Conservation (phyloP, 2,329 filamentous ascomycete genomes). For the Xylaria sp. region DNA sequence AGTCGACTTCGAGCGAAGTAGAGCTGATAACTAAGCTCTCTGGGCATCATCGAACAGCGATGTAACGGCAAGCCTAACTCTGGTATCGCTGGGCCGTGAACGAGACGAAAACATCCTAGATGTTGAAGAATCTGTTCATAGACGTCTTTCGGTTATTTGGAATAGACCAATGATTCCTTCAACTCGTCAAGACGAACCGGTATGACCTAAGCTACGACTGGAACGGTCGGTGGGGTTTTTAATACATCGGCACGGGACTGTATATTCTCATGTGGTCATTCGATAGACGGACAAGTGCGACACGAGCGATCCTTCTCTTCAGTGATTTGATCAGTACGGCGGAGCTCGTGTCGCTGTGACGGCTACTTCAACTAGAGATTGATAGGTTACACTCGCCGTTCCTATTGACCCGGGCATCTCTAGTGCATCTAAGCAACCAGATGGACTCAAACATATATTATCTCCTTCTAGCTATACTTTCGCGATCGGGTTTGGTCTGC, state of each 20-base stretch:
- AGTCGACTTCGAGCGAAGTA: constrained; percentile 3
- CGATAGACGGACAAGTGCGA: constrained; percentile 26
- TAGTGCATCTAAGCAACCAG: constrained; percentile 33
- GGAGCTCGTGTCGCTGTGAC: constrained; percentile 21
- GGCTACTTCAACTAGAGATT: constrained; percentile 22
- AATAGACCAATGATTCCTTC: constrained; percentile 29
- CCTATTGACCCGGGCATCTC: constrained; percentile 29
- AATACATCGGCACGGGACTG: constrained; percentile 34
- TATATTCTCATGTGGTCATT: constrained; percentile 37
- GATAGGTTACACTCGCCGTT: constrained; percentile 29
- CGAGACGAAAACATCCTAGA: constrained; percentile 28
- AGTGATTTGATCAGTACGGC: constrained; percentile 23
- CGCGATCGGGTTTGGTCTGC: constrained; percentile 30
- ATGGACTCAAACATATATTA: constrained; percentile 36
- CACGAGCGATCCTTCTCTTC: constrained; percentile 26
- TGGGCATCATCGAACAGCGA: constrained; percentile 8
- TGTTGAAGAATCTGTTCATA: constrained; percentile 24
- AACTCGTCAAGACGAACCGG: constrained; percentile 31
- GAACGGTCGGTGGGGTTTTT: constrained; percentile 25
- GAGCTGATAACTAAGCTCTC: constrained; percentile 3
- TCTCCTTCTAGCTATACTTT: constrained; percentile 33
- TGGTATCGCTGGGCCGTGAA: constrained; percentile 28
- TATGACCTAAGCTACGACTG: constrained; percentile 32
- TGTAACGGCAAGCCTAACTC: constrained; percentile 24
- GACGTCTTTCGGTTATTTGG: constrained; percentile 21